Base-by-base conservation (phyloP, 805 yeast genomes). In the Schwanniomyces occidentalis region DNA sequence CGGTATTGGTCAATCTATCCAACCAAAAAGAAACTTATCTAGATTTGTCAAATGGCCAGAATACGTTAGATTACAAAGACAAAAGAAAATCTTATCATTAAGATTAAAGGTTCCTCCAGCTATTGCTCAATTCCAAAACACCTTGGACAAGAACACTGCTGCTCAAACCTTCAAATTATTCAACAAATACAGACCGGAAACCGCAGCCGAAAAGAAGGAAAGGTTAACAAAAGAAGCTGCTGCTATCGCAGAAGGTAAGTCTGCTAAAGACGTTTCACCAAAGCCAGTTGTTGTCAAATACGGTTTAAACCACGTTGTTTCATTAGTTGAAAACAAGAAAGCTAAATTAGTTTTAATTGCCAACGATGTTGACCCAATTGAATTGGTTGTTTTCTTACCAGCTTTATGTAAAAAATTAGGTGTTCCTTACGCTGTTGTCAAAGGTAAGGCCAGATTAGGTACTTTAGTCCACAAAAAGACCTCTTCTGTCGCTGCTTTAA, bases 101-200 rank as follows among this genome's bases (percentile, higher is more conserved):
- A 90, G 99, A 84, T 81, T 91, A 68, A 91, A 93, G 85, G 99
- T 91, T 67, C 99, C 99, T 56, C 99, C 99, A 65, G 85, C 98
- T 52, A 82, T 91, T 66, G 81, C 98, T 52, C 99, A 91, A 78
- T 91, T 91, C 83, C 89, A 88, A 65, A 76, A 85, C 75, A 83
- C 89, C 63, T 80, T 91, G 71, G 99, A 91, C 85, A 90, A 90
- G 85, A 91, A 91, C 89, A 85, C 98, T 55, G 98, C 99, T 63
- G 76, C 96, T 60, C 95, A 86, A 75, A 78, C 95, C 58, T 86
- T 91, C 83, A 90, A 90, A 81, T 82, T 91, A 63, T 83, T 91
- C 78, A 89, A 89, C 95, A 91, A 93, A 80, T 91, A 91, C 88
- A 84, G 95, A 78, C 98, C 99, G 66, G 99, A 91, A 81, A 86